A percentile compares a stretch with the other conserved stretches of the same genome.
Evolutionary conservation across 2,329 filamentous ascomycete genomes (phyloP).

Genomic region (Fusarium sp.): DNA sequence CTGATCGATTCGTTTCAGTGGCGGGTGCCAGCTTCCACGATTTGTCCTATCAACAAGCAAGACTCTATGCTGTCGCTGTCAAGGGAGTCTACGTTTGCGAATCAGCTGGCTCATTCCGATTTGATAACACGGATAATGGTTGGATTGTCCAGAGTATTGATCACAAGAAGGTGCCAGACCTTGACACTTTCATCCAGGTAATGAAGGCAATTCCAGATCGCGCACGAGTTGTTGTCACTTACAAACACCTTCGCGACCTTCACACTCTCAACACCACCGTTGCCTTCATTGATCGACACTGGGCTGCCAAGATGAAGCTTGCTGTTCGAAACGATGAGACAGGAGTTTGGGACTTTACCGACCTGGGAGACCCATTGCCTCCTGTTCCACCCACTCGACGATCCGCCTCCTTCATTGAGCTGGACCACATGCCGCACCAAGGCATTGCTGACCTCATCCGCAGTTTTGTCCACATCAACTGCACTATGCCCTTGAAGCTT

Average conservation of each 20-base stretch:
- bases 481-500: conserved; percentile 93
- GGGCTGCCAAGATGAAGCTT: conserved; percentile 93
- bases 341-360: conserved; percentile 93
- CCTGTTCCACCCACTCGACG: conserved; percentile 76
- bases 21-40: conserved; percentile 95
- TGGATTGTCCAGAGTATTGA: conserved; percentile 95
- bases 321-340: conserved; percentile 89
- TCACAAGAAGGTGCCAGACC: conserved; percentile 87
- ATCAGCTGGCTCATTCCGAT: conserved; percentile 91
- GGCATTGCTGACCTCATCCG: conserved; percentile 93
- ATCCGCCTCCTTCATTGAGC: conserved; percentile 89
- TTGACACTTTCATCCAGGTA: conserved; percentile 89
- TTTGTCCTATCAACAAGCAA: conserved; percentile 96
- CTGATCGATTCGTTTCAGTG: conserved; percentile 93
- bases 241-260: conserved; percentile 93
- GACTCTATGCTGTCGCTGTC: conserved; percentile 90
- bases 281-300: conserved; percentile 92
- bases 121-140: conserved; percentile 89
- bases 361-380: conserved; percentile 83
- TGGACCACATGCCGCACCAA: conserved; percentile 87
- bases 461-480: conserved; percentile 93
- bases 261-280: conserved; percentile 95
- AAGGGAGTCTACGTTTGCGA: conserved; percentile 96
- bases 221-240: conserved; percentile 89
- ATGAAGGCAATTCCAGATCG: conserved; percentile 86